Base-by-base conservation (phyloP, 257 asterid genomes). In the Primulina tabacum region DNA sequence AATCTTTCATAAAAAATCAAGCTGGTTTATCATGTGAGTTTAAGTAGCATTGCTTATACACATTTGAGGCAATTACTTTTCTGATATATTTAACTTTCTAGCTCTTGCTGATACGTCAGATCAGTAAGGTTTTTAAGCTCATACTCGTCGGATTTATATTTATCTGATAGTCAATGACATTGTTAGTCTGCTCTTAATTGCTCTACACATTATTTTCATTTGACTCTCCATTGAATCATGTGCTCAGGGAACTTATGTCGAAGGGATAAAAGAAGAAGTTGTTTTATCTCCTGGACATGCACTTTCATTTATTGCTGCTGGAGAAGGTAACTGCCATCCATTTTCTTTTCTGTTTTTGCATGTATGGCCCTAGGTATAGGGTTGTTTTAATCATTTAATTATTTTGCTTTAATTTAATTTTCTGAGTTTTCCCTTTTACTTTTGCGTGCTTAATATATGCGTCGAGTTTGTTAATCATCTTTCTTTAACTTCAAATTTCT, bases 281-380 rank as follows among this genome's bases (percentile, higher is more conserved):
- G 99, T 94, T 61, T 80, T 94, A 83, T 94, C 99, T 68, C 97
- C 99, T 75, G 99, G 99, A 59, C 99, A 94, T 77, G 99, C 93
- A 65, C 97, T 94, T 76, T 94, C 99, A 14, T 94, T 94, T 82
- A 94, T 94, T 77, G 99, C 97, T 80, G 97, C 99, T 16, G 99
- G 99, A 78, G 99, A 94, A 88, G 99, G 99, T 91, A 79, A 30
- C 16, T 37, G 43, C 66, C 56, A 35, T 35, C 21, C 56, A 34
- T 65, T 76, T 35, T 75, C 68, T n/a, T 40, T 37, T 52, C 56
- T 75, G 65, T 55, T 72, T 60, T 5, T 65, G 56, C 24, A 57
- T 26, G 33, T 56, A 9, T 52, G 11, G 35, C 70, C 28, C 59
- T 24, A 38, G 38, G 12, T 7, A 64, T 10, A 12, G 7, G 34